These are phyloP conservation scores for Maudiozyma serrabonitensis DNA, from an alignment of 805 yeast species.

Conservation along the genomic window DNA sequence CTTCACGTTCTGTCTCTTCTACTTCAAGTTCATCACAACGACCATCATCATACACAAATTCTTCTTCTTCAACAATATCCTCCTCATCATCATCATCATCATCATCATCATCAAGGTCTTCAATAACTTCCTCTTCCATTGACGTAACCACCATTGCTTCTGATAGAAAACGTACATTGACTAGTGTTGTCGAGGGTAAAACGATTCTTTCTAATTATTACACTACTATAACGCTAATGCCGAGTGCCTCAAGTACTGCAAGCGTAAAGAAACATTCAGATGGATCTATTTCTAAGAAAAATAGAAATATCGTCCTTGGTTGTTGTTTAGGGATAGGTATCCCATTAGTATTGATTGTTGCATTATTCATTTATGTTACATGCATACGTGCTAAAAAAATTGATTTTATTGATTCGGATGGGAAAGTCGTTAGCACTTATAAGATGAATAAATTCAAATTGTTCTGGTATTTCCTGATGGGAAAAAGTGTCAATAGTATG, in stretches of 20 bases:
- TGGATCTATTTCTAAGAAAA: conserved; percentile 44
- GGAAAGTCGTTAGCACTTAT: conserved; percentile 30
- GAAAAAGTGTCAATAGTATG: conserved; percentile 11
- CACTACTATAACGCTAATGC: conserved; percentile 25
- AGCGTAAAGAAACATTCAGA: conserved; percentile 5
- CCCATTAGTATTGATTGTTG: conserved; percentile 35
- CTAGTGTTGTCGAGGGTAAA: conserved; percentile 27
- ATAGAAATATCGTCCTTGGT: conserved; percentile 51
- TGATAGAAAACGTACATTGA: conserved; percentile 10
- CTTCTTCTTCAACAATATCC: not conserved
- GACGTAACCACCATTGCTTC: conserved; percentile 1
- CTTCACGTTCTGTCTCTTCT: not conserved
- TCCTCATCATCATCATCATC: not conserved
- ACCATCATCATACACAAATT: not conserved
- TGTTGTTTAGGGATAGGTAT: conserved; percentile 66
- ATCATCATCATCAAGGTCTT: not conserved
- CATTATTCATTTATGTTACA: conserved; percentile 20
- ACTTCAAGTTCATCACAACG: not conserved
- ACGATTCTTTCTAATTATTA: conserved; percentile 27
- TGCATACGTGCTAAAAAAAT: conserved; percentile 25
- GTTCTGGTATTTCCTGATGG: conserved; percentile 25
- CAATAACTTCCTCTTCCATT: not conserved
- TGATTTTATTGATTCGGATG: conserved; percentile 30
- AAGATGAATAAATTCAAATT: conserved; percentile 23
- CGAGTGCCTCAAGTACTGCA: conserved; percentile 21